A percentile compares a stretch with the other conserved stretches of the same genome.
These are phyloP conservation scores for sorghum (Sorghum bicolor) DNA, from an alignment of 176 grass and related monocot species.

Conservation along the genomic window Sorghum_bicolor_NCBIv3 NC_012873.2:3382001-3382500, in stretches of 20 bases:
- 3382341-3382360: slow-evolving; percentile 82
- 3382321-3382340: slow-evolving; percentile 68
- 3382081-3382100: not conserved
- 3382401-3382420: slow-evolving; percentile 53
- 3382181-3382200: not conserved
- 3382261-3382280: not conserved
- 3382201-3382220: not conserved
- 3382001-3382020: not conserved
- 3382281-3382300: slow-evolving; percentile 1
- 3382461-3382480: slow-evolving; percentile 90
- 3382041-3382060: not conserved
- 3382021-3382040: slow-evolving; percentile 14
- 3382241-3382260: not conserved
- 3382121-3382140: not conserved
- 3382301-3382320: not conserved
- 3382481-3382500: slow-evolving; percentile 93
- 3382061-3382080: not conserved
- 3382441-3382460: slow-evolving; percentile 79
- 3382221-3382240: not conserved
- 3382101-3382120: not conserved
- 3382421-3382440: slow-evolving; percentile 48
- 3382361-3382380: slow-evolving; percentile 83
- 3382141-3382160: not conserved
- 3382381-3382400: slow-evolving; percentile 79
- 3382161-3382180: not conserved